Evolutionary conservation across 441 rosid species (phyloP).

Genomic region (Euphorbia celastroides): DNA sequence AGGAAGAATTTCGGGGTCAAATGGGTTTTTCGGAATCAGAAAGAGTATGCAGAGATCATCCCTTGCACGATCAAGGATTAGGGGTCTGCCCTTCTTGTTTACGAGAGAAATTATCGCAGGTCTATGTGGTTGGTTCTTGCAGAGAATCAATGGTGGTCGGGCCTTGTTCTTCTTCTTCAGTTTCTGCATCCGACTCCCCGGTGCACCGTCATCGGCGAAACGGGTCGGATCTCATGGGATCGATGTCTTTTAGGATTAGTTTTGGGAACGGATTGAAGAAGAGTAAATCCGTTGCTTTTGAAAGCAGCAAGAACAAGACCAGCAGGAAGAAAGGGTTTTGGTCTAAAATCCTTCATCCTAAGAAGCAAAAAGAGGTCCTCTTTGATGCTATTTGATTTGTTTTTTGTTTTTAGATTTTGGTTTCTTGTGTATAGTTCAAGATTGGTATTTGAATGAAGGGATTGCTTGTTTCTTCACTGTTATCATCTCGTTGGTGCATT

Average conservation of each 20-base stretch:
- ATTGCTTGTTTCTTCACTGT: neutral
- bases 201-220: constrained; percentile 25
- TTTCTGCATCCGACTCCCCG: constrained; percentile 25
- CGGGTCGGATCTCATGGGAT: constrained; percentile 32
- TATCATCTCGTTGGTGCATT: neutral
- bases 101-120: constrained; percentile 48
- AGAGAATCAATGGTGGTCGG: neutral
- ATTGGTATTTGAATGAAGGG: neutral
- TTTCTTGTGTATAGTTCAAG: neutral
- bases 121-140: constrained; percentile 18
- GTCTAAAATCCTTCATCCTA: constrained; percentile 52
- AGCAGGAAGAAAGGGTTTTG: constrained; percentile 58
- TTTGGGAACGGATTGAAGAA: constrained; percentile 51
- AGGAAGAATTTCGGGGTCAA: neutral
- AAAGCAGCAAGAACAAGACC: constrained; percentile 31
- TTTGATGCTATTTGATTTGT: constrained; percentile 3
- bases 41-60: constrained; percentile 49
- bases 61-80: constrained; percentile 30
- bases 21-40: constrained; percentile 22
- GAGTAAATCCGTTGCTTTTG: constrained; percentile 65
- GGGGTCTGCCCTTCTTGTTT: constrained; percentile 82
- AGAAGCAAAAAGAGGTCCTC: constrained; percentile 31
- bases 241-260: constrained; percentile 38
- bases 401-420: neutral
- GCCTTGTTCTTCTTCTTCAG: constrained; percentile 14